A percentile compares a stretch with the other conserved stretches of the same genome.
These are phyloP conservation scores for Chalara sp. DNA, from an alignment of 2,329 filamentous ascomycete genomes.

Conservation along the genomic window DNA sequence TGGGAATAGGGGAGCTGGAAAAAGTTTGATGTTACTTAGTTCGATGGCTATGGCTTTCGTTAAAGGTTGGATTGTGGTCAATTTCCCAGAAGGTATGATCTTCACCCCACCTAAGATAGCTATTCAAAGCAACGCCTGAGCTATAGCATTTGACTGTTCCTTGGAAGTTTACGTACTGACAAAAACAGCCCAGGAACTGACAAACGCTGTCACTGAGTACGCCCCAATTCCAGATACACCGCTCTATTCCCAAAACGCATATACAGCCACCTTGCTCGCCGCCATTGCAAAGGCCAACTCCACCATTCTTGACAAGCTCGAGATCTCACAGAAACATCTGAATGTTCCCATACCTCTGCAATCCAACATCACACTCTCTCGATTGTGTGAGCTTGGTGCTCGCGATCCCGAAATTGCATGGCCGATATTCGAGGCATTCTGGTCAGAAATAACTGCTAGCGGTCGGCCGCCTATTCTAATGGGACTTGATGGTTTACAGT, in stretches of 20 bases:
- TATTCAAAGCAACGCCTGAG: slow-evolving; percentile 1
- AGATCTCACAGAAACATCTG: slow-evolving; percentile 40
- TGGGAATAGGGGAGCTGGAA: slow-evolving; percentile 71
- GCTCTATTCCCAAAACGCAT: slow-evolving; percentile 72
- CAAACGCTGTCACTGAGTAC: slow-evolving; percentile 77
- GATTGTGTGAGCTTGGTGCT: slow-evolving; percentile 61
- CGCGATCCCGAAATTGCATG: slow-evolving; percentile 73
- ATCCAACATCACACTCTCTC: slow-evolving; percentile 52
- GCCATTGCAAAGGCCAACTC: slow-evolving; percentile 69
- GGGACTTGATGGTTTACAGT: slow-evolving; percentile 69
- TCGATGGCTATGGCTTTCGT: slow-evolving; percentile 74
- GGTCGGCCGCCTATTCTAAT: slow-evolving; percentile 55
- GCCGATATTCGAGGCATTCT: slow-evolving; percentile 74
- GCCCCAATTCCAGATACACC: slow-evolving; percentile 54
- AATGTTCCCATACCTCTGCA: slow-evolving; percentile 54
- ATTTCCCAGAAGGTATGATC: slow-evolving; percentile 75
- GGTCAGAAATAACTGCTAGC: slow-evolving; percentile 64
- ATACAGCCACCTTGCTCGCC: slow-evolving; percentile 67
- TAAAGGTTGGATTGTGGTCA: slow-evolving; percentile 83
- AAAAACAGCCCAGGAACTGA: slow-evolving; percentile 66
- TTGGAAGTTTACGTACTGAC: not conserved
- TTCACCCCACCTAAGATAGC: not conserved
- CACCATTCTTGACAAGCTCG: slow-evolving; percentile 48
- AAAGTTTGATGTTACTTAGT: slow-evolving; percentile 81
- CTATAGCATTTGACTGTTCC: not conserved